Evolutionary conservation across 2,329 filamentous ascomycete genomes (phyloP), one percentile per base, ranked within the genome.

Genomic region (Stagonosporopsis chrysanthemi): DNA sequence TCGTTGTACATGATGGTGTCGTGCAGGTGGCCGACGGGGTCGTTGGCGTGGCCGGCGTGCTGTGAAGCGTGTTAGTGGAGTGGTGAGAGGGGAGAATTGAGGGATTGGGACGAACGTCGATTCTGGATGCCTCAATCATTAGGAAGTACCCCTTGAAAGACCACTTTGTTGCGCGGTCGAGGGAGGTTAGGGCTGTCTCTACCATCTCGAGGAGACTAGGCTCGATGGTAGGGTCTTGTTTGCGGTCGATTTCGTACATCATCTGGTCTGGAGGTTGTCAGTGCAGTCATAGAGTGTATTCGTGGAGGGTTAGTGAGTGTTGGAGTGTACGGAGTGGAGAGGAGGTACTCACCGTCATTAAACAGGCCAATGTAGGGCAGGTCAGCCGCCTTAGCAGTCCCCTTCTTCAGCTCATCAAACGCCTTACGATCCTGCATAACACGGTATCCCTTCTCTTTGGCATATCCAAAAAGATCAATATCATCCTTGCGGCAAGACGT

Each of bases 1-100:
- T 74, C 65, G 60, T 79, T 77, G 62, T 78, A 79, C 62, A 77
- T 75, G 29, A 79, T 68, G 17, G 73, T 75, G 22, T 79, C 77
- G 55, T 76, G 73, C 1, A 73, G 58, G 53, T 72, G 70, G n/a
- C 51, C 51, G 15, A 65, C 65, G 8, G 64, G 53, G 28, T 72
- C 71, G 43, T 70, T 65, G 15, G 70, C 65, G 36, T 69, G 66
- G 6, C 65, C 64, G 0, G 66, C 62, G 52, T 69, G 65, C 24
- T 26, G 24, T 26, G 4, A 4, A 26, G 4, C 24, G 7, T 26
- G 24, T 26, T 7, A 26, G 24, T 4, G 24, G 4, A 26, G n/a
- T n/a, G n/a, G n/a, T n/a, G n/a, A n/a, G n/a, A n/a, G n/a, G n/a
- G n/a, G n/a, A n/a, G n/a, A n/a, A n/a, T n/a, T n/a, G n/a, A n/a